Conservation (phyloP, 345 rosid genomes). For the Linum tenue region DNA sequence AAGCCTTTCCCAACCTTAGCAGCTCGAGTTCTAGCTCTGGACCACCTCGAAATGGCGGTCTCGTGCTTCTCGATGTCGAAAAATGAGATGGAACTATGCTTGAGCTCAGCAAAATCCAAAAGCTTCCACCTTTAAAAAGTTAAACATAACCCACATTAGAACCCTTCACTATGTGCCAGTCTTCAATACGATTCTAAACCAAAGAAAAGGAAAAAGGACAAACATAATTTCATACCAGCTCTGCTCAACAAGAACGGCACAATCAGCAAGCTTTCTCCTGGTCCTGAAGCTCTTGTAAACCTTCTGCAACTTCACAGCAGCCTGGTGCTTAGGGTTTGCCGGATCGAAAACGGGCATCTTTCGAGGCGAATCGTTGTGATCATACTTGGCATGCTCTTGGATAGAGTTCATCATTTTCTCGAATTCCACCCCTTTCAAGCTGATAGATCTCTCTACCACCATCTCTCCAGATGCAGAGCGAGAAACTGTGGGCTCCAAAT, state of each 20-base stretch:
- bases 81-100: slow-evolving; percentile 79
- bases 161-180: slow-evolving; percentile 1
- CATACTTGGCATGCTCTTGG: slow-evolving; percentile 17
- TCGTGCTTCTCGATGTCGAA: slow-evolving; percentile 86
- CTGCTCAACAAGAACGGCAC: slow-evolving; percentile 84
- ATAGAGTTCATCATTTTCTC: slow-evolving; percentile 39
- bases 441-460: slow-evolving; percentile 65
- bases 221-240: slow-evolving; percentile 48
- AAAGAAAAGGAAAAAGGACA: not conserved
- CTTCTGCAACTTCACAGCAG: slow-evolving; percentile 78
- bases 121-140: slow-evolving; percentile 66
- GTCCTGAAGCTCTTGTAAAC: slow-evolving; percentile 93
- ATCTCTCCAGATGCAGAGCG: slow-evolving; percentile 63
- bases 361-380: slow-evolving; percentile 8
- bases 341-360: slow-evolving; percentile 36
- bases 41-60: slow-evolving; percentile 92
- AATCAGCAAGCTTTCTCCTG: slow-evolving; percentile 88
- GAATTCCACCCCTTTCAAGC: slow-evolving; percentile 52
- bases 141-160: slow-evolving; percentile 15
- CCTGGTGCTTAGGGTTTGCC: slow-evolving; percentile 57
- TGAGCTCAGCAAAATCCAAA: slow-evolving; percentile 77
- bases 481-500: slow-evolving; percentile 49
- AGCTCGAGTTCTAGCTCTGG: slow-evolving; percentile 87
- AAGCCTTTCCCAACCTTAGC: slow-evolving; percentile 98
- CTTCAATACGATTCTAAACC: not conserved